These are phyloP conservation scores for Cryptosporidium parvum DNA, from an alignment of 169 alveolate species.

Conservation along the genomic window DNA sequence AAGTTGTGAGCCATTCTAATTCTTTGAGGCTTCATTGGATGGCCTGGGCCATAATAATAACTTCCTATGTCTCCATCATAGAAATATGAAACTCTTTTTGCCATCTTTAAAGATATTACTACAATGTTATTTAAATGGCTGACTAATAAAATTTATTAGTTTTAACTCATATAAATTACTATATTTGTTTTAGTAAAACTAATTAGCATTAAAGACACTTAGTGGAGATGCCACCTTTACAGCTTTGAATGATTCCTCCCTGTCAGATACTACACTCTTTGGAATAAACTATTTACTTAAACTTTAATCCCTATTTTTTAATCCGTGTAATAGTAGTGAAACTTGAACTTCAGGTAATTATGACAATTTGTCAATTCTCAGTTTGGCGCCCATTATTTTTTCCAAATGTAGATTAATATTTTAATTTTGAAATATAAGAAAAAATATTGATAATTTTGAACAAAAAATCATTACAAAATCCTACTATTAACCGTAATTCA, in stretches of 20 bases:
- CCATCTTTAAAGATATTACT: conserved; percentile 59
- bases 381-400: neutral
- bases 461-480: too few species aligned
- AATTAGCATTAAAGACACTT: neutral
- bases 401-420: neutral
- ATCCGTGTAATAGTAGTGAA: neutral
- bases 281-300: too few species aligned
- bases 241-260: neutral
- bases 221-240: neutral
- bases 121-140: neutral
- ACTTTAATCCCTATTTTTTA: neutral
- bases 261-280: neutral
- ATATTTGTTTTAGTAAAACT: too few species aligned
- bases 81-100: conserved; percentile 90
- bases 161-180: neutral
- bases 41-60: conserved; percentile 98
- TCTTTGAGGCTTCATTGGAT: conserved; percentile 99
- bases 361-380: neutral
- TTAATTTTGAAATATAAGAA: too few species aligned
- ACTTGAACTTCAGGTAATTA: neutral
- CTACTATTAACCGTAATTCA: too few species aligned
- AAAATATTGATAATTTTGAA: neutral
- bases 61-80: conserved; percentile 96
- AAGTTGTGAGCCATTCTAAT: conserved; percentile 98
- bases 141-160: neutral